Evolutionary conservation across 176 grass and related monocot species (phyloP).

Genomic region (Carex pumila): DNA sequence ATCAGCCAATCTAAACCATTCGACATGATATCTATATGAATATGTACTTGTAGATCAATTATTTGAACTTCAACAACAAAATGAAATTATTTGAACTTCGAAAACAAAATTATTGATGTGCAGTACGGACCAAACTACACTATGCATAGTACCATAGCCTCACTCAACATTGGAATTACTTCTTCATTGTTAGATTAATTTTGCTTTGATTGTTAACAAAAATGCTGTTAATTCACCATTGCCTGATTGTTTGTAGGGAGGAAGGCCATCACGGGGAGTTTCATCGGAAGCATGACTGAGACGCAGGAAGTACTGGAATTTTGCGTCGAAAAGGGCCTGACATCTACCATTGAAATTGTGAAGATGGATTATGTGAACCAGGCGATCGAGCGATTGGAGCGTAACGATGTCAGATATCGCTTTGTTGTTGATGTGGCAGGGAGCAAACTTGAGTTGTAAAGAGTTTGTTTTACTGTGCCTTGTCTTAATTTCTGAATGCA

Average conservation of each 20-base stretch:
- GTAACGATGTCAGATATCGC: constrained; percentile 89
- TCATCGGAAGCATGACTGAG: constrained; percentile 81
- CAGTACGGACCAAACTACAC: no score
- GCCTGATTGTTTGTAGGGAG: constrained; percentile 25
- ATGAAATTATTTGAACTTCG: no score
- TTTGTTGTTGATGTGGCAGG: constrained; percentile 90
- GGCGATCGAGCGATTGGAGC: constrained; percentile 67
- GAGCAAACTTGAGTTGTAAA: constrained; percentile 51
- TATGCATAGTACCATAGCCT: no score
- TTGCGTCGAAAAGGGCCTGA: constrained; percentile 69
- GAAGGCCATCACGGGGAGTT: constrained; percentile 79
- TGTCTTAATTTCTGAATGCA: not conserved
- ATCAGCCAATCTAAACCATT: no score
- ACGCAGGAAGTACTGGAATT: constrained; percentile 66
- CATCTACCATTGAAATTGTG: constrained; percentile 77
- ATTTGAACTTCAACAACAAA: no score
- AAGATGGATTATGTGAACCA: constrained; percentile 96
- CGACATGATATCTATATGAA: no score
- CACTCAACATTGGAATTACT: no score
- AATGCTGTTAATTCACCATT: not conserved
- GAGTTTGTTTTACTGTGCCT: not conserved
- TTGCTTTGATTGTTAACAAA: not conserved
- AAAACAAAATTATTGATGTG: no score
- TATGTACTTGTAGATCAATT: no score
- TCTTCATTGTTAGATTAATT: no score